Conservation (phyloP, 2,329 filamentous ascomycete species). For the Hypomyces rosellus region DNA sequence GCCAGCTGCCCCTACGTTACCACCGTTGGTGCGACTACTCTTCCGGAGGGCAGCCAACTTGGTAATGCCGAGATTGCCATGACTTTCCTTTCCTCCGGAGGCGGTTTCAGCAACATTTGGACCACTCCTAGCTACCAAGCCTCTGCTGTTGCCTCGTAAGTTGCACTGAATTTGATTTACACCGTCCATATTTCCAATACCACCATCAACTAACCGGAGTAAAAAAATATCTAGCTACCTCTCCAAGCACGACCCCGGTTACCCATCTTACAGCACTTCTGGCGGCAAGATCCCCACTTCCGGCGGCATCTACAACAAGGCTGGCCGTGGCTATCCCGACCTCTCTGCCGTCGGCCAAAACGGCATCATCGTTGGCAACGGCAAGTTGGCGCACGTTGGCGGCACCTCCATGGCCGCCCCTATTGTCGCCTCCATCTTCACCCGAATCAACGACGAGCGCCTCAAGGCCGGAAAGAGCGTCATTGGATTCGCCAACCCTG, state of each 20-base stretch:
- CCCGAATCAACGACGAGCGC: constrained; percentile 25
- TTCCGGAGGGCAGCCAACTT: constrained; percentile 7
- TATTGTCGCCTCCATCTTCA: constrained; percentile 28
- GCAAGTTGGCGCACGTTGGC: constrained; percentile 35
- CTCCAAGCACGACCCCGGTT: constrained; percentile 11
- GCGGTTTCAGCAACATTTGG: constrained; percentile 46
- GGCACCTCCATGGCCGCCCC: constrained; percentile 41
- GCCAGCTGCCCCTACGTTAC: constrained; percentile 44
- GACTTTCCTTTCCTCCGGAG: constrained; percentile 38
- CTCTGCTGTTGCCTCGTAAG: constrained; percentile 16
- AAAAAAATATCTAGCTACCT: constrained; percentile 8
- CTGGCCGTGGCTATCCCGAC: constrained; percentile 42
- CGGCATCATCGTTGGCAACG: constrained; percentile 37
- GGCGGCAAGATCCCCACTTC: constrained; percentile 12
- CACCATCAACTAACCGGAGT: background rate
- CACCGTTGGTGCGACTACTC: constrained; percentile 43
- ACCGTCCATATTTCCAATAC: too few species aligned
- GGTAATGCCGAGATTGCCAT: constrained; percentile 14
- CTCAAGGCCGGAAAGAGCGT: constrained; percentile 22
- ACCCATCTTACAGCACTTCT: constrained; percentile 14
- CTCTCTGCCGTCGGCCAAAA: constrained; percentile 39
- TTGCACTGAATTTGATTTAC: background rate
- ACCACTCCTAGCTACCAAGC: constrained; percentile 41
- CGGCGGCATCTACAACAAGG: constrained; percentile 36
- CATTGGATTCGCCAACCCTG: constrained; percentile 30